phyloP scores from a whole-genome alignment of 345 rosid species.

The Trapa bicornis region DNA sequence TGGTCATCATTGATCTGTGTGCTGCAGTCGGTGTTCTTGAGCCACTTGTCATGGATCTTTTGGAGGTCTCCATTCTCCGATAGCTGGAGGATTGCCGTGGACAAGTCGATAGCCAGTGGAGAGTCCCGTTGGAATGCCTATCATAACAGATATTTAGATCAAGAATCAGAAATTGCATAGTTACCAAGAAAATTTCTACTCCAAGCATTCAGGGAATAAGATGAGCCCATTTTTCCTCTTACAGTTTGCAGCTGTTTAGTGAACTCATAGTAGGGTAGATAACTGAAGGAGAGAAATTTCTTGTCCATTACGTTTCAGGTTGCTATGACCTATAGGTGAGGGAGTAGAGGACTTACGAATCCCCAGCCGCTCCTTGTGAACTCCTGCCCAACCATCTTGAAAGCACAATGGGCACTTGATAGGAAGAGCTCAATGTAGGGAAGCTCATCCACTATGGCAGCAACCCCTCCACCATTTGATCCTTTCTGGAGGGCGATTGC shows the following conservation, averaged over 20 bases:
- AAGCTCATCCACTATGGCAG: constrained; percentile 87
- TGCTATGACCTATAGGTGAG: background rate
- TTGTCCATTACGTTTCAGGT: too few relatives aligned
- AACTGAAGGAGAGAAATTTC: too few relatives aligned
- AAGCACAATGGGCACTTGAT: constrained; percentile 47
- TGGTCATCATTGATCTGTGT: constrained; percentile 24
- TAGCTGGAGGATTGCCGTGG: constrained; percentile 76
- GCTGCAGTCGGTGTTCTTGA: constrained; percentile 34
- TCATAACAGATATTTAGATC: background rate
- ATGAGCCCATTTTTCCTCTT: too few relatives aligned
- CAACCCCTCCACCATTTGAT: constrained; percentile 61
- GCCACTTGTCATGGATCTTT: constrained; percentile 72
- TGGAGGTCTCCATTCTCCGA: constrained; percentile 84
- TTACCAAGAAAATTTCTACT: too few relatives aligned
- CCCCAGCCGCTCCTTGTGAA: constrained; percentile 95
- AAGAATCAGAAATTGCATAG: constrained; percentile 1
- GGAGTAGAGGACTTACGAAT: constrained; percentile 46
- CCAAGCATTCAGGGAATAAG: too few relatives aligned
- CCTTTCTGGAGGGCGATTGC: constrained; percentile 44
- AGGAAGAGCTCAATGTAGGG: constrained; percentile 78
- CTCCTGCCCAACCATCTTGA: constrained; percentile 74
- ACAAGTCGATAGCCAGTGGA: constrained; percentile 84
- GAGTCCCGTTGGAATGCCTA: constrained; percentile 95
- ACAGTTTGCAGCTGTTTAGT: too few relatives aligned
- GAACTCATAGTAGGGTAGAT: too few relatives aligned